A percentile compares a stretch with the other conserved stretches of the same genome.
These are phyloP conservation scores for Russula ochroleuca DNA, from an alignment of 768 basidiomycete species.

Conservation along the genomic window DNA sequence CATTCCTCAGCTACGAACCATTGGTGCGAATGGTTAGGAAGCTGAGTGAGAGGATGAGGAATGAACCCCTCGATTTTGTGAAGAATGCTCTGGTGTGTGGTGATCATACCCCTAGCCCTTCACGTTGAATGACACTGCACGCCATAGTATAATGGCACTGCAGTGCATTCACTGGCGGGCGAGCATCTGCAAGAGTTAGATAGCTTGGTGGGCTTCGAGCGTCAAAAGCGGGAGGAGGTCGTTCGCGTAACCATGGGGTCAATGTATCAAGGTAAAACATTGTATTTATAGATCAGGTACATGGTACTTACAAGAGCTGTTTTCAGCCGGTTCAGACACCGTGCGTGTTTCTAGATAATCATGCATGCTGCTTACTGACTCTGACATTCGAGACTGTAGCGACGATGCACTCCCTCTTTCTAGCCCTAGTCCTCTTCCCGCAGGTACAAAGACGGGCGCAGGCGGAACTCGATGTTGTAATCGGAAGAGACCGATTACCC, in stretches of 20 bases:
- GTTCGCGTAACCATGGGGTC: conserved; percentile 7
- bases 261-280: background rate
- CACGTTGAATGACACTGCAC: background rate
- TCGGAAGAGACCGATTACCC: conserved; percentile 32
- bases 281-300: background rate
- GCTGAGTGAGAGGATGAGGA: conserved; percentile 1
- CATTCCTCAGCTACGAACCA: conserved; percentile 6
- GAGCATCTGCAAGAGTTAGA: conserved; percentile 11
- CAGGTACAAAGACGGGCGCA: conserved; percentile 24
- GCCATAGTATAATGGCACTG: conserved; percentile 9
- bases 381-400: conserved; percentile 9
- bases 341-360: background rate
- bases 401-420: conserved; percentile 9
- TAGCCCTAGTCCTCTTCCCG: conserved; percentile 9
- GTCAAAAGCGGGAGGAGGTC: background rate
- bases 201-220: background rate
- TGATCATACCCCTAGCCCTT: background rate
- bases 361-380: background rate
- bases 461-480: conserved; percentile 31
- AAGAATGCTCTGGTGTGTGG: conserved; percentile 4
- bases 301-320: background rate
- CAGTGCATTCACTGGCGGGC: conserved; percentile 9
- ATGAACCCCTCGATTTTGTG: conserved; percentile 13
- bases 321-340: conserved; percentile 17
- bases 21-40: conserved; percentile 1